Conservation (phyloP, 495 filamentous ascomycete species). For the Platismatia glauca region DNA sequence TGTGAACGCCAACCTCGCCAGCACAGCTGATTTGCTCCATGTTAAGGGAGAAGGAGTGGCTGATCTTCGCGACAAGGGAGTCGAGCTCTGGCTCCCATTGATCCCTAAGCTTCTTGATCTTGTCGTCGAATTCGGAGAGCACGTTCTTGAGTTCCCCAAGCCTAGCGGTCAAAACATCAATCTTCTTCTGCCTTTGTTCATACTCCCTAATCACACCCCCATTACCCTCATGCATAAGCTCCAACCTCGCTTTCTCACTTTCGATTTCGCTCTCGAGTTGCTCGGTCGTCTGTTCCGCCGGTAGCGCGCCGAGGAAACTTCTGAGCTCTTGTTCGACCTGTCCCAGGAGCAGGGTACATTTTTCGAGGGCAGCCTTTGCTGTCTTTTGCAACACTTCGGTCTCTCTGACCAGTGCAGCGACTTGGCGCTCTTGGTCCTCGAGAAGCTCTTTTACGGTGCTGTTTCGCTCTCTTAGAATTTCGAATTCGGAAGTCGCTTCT, state of each 20-base stretch:
- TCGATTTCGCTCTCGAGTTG: conserved; percentile 66
- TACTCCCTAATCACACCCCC: conserved; percentile 68
- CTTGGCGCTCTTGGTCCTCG: conserved; percentile 35
- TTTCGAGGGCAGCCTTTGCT: conserved; percentile 31
- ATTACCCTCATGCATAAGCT: conserved; percentile 72
- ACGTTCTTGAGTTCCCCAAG: conserved; percentile 37
- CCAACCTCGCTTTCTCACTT: conserved; percentile 62
- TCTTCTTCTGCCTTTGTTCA: conserved; percentile 55
- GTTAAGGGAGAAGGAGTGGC: conserved; percentile 78
- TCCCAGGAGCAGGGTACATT: conserved; percentile 30
- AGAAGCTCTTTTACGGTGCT: conserved; percentile 46
- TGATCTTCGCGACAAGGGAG: conserved; percentile 67
- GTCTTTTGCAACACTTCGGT: conserved; percentile 21
- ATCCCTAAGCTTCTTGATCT: conserved; percentile 49
- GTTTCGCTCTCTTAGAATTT: conserved; percentile 54
- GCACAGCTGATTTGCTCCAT: conserved; percentile 91
- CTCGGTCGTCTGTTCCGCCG: conserved; percentile 45
- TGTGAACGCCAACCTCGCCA: conserved; percentile 77
- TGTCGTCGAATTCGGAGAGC: conserved; percentile 42
- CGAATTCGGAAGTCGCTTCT: conserved; percentile 73
- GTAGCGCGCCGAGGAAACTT: conserved; percentile 31
- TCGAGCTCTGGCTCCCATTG: conserved; percentile 84
- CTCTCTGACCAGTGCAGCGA: conserved; percentile 31
- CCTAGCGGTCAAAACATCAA: conserved; percentile 46
- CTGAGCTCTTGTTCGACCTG: conserved; percentile 29